phyloP scores from a whole-genome alignment of 1,284 basidiomycete species.

The Cutaneotrichosporon cavernicola region DNA sequence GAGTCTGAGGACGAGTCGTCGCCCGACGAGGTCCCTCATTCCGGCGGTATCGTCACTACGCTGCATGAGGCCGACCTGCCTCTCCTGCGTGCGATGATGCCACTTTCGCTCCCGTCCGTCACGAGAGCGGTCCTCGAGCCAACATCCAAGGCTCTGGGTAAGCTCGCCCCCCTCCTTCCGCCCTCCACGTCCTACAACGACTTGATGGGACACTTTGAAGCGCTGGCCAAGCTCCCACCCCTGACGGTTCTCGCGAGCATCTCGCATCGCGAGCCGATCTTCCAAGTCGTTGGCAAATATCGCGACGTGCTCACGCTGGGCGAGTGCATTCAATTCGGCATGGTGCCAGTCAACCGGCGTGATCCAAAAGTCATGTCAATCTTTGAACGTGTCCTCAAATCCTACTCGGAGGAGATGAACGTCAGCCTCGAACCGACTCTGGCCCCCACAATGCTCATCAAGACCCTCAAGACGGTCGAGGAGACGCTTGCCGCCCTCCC shows the following conservation, averaged over 20 bases:
- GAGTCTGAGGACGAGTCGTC: constrained; percentile 5
- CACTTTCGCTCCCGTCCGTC: constrained; percentile 55
- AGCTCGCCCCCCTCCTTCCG: constrained; percentile 54
- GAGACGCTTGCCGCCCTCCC: constrained; percentile 41
- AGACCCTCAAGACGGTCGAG: constrained; percentile 57
- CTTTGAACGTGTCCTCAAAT: constrained; percentile 48
- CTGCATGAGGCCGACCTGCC: constrained; percentile 67
- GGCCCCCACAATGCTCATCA: constrained; percentile 54
- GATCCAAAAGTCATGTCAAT: constrained; percentile 52
- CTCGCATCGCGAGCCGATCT: constrained; percentile 46
- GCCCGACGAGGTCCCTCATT: constrained; percentile 45
- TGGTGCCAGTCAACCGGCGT: constrained; percentile 56
- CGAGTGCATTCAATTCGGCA: constrained; percentile 59
- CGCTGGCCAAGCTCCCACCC: constrained; percentile 57
- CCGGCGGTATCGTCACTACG: constrained; percentile 72
- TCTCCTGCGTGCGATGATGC: constrained; percentile 58
- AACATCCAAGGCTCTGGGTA: constrained; percentile 40
- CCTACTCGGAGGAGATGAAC: constrained; percentile 50
- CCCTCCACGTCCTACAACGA: constrained; percentile 40
- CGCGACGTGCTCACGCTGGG: constrained; percentile 55
- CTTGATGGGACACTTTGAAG: constrained; percentile 38
- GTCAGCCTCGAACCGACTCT: constrained; percentile 52
- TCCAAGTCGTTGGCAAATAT: constrained; percentile 57
- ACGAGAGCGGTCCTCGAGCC: constrained; percentile 54
- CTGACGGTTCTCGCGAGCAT: constrained; percentile 56